These are phyloP conservation scores for Kodamaea restingae DNA, from an alignment of 805 yeast species.

Conservation along the genomic window DNA sequence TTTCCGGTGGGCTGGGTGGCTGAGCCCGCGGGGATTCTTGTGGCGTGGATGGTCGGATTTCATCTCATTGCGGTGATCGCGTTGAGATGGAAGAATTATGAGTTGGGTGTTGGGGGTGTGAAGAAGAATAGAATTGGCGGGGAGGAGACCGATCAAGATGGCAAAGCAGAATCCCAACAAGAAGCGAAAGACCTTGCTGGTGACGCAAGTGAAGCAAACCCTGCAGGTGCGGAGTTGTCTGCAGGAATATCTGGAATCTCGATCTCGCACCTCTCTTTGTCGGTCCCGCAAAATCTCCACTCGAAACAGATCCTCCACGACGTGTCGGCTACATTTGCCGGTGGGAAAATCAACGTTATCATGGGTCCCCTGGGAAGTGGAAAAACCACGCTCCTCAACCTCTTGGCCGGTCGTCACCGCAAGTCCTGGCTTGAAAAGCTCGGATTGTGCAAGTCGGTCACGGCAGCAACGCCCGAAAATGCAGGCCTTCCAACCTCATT, in stretches of 20 bases:
- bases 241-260: constrained; percentile 9
- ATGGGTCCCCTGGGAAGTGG: constrained; percentile 49
- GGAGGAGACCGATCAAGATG: no score
- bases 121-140: constrained; percentile 31
- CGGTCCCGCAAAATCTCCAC: no score
- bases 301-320: constrained; percentile 20
- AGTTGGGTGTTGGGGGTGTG: constrained; percentile 46
- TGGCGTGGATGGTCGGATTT: constrained; percentile 58
- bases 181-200: no score
- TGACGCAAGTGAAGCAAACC: no score
- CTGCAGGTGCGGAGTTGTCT: constrained; percentile 8
- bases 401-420: constrained; percentile 15
- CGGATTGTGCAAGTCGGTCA: no score
- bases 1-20: constrained; percentile 61
- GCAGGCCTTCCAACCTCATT: no score
- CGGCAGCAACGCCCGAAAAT: no score
- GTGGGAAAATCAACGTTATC: constrained; percentile 36
- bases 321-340: constrained; percentile 28
- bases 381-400: constrained; percentile 38
- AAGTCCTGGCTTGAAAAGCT: no score
- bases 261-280: no score
- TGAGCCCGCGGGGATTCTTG: constrained; percentile 56
- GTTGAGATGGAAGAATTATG: constrained; percentile 47
- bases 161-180: no score
- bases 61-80: constrained; percentile 46